Base-by-base conservation (phyloP, 2,329 filamentous ascomycete species). In the Capronia epimyces region DNA sequence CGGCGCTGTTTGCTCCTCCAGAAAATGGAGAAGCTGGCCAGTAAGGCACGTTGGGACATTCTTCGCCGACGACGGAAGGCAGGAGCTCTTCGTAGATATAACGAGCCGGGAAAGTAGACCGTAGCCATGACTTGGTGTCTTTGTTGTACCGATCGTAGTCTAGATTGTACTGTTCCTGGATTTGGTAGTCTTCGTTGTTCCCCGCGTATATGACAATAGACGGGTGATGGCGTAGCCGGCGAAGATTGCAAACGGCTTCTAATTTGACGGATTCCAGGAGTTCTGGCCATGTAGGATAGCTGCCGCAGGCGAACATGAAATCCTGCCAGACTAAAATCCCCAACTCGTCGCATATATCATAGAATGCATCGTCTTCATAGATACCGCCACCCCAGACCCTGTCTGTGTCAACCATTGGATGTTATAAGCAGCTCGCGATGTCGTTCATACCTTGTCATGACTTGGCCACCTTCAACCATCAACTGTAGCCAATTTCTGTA, bases 21-120 rank as follows among this genome's bases (percentile, higher is more conserved):
- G 86, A 95, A 25, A 89, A 91, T 39, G 86, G 90, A 39, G 89
- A 89, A 22, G 83, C 86, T 63, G 93, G 89, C 64, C 90, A 89
- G 64, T 83, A 84, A 1, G 84, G 83, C 6, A 77, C 71, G 46
- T 78, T 76, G 1, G 89, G 87, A 10, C 81, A 77, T 41, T 89
- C 73, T 36, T 82, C 78, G 3, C 75, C 72, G 56, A 88, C 87
- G 1, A 84, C 82, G 43, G 91, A 85, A 3, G 84, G 79, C 1
- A 96, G 77, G 5, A 95, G 70, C 68, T 94, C 90, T 66, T 96
- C 90, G 70, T 95, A 96, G 55, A 95, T 94, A 64, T 94, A 95
- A 25, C 90, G 81, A 0, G 90, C 89, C 0, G 90, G 89, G 63
- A 95, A 96, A n/a, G n/a, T n/a, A n/a, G n/a, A n/a, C n/a, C n/a